Conservation (phyloP, 2,329 filamentous ascomycete genomes). For the Stachybotrys chlorohalonatus region DNA sequence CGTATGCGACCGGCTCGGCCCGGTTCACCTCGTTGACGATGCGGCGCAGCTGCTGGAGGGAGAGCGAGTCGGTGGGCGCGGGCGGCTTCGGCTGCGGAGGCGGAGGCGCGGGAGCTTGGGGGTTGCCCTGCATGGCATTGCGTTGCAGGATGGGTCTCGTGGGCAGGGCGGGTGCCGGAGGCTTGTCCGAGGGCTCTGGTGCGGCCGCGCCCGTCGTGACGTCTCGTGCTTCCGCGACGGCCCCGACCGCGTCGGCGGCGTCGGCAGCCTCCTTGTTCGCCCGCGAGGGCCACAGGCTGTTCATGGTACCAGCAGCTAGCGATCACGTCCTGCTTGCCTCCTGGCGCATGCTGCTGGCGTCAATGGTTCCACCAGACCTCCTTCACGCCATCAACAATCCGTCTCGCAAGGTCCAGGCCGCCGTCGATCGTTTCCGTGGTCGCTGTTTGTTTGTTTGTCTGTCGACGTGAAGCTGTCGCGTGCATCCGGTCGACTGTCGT, state of each 20-base stretch:
- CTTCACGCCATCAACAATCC: background rate
- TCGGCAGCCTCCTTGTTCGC: constrained; percentile 21
- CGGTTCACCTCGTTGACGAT: constrained; percentile 67
- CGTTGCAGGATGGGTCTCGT: constrained; percentile 17
- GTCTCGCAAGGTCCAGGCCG: background rate
- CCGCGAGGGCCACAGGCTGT: constrained; percentile 32
- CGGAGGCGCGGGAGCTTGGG: constrained; percentile 19
- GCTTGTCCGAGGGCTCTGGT: constrained; percentile 25
- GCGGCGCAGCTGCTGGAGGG: constrained; percentile 62
- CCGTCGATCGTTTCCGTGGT: background rate
- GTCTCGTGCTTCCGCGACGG: constrained; percentile 33
- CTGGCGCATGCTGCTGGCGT: background rate
- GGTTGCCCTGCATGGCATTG: constrained; percentile 16
- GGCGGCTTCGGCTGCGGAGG: constrained; percentile 27
- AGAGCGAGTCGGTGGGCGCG: constrained; percentile 58
- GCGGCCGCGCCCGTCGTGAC: constrained; percentile 15
- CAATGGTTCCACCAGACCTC: background rate
- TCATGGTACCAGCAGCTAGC: constrained; percentile 26
- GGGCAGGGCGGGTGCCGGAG: constrained; percentile 21
- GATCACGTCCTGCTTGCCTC: background rate
- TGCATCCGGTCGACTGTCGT: background rate
- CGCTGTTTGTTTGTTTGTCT: background rate
- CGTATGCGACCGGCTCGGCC: constrained; percentile 65
- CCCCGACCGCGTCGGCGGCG: constrained; percentile 26
- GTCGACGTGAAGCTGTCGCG: background rate